These are phyloP conservation scores for Syzygium aqueum DNA, from an alignment of 345 rosid species.

Conservation along the genomic window DNA sequence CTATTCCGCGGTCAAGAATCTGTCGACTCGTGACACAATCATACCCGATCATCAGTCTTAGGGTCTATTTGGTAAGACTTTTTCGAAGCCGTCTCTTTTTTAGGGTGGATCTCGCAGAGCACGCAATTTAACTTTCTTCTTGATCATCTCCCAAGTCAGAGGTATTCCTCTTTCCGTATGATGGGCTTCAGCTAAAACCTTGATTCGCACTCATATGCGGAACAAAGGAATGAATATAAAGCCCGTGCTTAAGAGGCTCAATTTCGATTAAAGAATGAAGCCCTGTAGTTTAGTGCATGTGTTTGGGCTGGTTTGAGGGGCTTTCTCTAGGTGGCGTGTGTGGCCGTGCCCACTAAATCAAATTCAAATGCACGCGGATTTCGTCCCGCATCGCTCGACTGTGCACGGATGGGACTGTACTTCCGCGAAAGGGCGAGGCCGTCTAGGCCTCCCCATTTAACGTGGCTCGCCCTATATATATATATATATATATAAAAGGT, in stretches of 20 bases:
- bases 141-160: neutral
- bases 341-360: neutral
- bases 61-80: neutral
- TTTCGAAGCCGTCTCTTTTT: neutral
- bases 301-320: neutral
- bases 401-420: neutral
- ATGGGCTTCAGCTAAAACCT: neutral
- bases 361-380: neutral
- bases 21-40: neutral
- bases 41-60: neutral
- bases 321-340: neutral
- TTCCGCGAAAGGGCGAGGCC: neutral
- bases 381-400: neutral
- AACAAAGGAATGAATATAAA: neutral
- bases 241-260: neutral
- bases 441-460: neutral
- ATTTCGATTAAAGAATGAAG: neutral
- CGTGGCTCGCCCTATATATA: too few relatives aligned
- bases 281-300: neutral
- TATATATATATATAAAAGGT: neutral
- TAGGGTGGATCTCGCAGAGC: neutral
- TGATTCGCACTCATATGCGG: neutral
- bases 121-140: neutral
- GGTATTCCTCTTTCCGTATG: neutral
- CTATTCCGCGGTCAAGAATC: too few relatives aligned